Evolutionary conservation across 2,329 filamentous ascomycete species (phyloP).

Genomic region (Aspergillus terreus): DNA sequence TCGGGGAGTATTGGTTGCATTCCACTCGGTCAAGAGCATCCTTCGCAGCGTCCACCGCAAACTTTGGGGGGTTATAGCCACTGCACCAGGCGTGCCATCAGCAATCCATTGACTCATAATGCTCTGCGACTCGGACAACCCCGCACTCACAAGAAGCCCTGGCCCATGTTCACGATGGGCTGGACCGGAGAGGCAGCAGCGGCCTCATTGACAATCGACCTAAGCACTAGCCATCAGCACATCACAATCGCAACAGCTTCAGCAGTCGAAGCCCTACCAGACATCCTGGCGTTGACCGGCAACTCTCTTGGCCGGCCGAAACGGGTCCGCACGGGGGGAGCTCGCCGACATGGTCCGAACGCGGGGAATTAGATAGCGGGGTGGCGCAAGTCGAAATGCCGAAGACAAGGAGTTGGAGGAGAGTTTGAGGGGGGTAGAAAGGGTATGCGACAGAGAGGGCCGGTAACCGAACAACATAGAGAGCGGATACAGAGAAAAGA

Average conservation of each 20-base stretch:
- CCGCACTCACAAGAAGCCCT: conserved; percentile 53
- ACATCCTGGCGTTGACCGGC: conserved; percentile 51
- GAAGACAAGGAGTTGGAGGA: background rate
- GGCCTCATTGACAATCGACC: conserved; percentile 66
- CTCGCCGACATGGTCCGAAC: conserved; percentile 39
- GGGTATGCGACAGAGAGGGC: background rate
- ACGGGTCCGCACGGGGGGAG: conserved; percentile 37
- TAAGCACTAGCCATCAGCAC: conserved; percentile 23
- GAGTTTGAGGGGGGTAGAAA: background rate
- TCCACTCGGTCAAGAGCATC: conserved; percentile 84
- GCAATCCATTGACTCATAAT: background rate
- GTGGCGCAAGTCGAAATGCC: conserved; percentile 6
- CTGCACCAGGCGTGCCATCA: conserved; percentile 20
- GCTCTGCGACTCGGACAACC: background rate
- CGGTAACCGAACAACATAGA: conserved; percentile 3
- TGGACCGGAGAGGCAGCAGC: conserved; percentile 61
- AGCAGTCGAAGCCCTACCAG: conserved; percentile 29
- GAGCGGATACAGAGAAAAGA: background rate
- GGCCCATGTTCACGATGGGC: conserved; percentile 67
- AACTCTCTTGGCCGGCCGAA: conserved; percentile 46
- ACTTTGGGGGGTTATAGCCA: conserved; percentile 89
- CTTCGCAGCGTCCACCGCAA: conserved; percentile 89
- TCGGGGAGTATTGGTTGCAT: conserved; percentile 98
- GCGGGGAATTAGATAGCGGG: conserved; percentile 17
- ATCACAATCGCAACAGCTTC: background rate